Conservation (phyloP, 148 eudicot species). For the Rhododendron simsii region DNA sequence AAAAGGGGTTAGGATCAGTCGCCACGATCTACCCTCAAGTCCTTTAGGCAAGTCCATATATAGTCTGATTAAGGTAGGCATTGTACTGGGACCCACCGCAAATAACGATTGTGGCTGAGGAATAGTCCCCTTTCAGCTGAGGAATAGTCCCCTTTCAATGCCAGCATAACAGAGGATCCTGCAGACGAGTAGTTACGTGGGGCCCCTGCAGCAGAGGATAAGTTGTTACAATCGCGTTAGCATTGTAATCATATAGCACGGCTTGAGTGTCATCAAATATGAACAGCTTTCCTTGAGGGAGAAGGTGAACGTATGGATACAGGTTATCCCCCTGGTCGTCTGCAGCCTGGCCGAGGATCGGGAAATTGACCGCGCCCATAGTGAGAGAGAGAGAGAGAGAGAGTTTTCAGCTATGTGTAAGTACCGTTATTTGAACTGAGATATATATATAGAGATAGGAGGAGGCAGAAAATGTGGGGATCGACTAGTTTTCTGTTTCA, state of each 20-base stretch:
- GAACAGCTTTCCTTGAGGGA: conserved; percentile 60
- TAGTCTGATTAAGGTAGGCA: conserved; percentile 47
- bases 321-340: conserved; percentile 78
- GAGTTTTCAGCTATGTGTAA: too few species aligned
- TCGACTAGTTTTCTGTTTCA: too few species aligned
- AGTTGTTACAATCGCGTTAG: conserved; percentile 23
- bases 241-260: conserved; percentile 48
- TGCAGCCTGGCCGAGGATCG: conserved; percentile 46
- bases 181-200: conserved; percentile 90
- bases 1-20: conserved; percentile 46
- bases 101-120: conserved; percentile 53
- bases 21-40: conserved; percentile 85
- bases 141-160: conserved; percentile 60
- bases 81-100: conserved; percentile 92
- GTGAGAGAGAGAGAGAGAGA: too few species aligned
- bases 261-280: conserved; percentile 70
- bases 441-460: too few species aligned
- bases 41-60: conserved; percentile 50
- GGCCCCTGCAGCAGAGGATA: conserved; percentile 65
- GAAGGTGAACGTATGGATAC: conserved; percentile 80
- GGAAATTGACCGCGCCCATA: conserved; percentile 33
- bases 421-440: too few species aligned
- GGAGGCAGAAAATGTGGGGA: too few species aligned
- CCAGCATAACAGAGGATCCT: conserved; percentile 87
- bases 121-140: conserved; percentile 62